Percentiles rank a stretch among this genome's conserved stretches.
These are phyloP conservation scores for Ustilago sp. DNA, from an alignment of 1,284 basidiomycete species.

Conservation along the genomic window DNA sequence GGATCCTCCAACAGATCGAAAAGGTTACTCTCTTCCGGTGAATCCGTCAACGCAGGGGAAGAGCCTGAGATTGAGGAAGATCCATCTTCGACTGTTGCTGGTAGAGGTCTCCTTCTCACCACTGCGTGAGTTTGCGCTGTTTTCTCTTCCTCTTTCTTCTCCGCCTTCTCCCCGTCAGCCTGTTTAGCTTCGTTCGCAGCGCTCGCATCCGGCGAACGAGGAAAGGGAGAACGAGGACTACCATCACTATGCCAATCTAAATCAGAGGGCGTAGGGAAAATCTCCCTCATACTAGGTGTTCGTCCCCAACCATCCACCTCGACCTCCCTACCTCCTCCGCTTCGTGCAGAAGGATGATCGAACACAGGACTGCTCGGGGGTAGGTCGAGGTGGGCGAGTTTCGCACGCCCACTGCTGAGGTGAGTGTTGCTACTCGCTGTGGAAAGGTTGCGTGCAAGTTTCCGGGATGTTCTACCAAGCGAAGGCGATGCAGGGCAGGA, in stretches of 20 bases:
- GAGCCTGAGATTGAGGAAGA: slow-evolving; percentile 49
- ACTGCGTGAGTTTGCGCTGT: slow-evolving; percentile 7
- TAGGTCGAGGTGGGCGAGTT: slow-evolving; percentile 40
- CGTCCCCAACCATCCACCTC: slow-evolving; percentile 53
- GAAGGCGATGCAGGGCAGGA: slow-evolving; percentile 41
- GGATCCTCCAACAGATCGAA: slow-evolving; percentile 66
- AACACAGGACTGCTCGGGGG: slow-evolving; percentile 44
- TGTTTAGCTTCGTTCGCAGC: not conserved
- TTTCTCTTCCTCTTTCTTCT: slow-evolving; percentile 7
- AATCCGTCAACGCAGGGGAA: slow-evolving; percentile 41
- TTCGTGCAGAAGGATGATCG: slow-evolving; percentile 36
- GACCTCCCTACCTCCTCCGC: slow-evolving; percentile 21
- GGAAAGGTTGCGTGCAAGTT: slow-evolving; percentile 36
- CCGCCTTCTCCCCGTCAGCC: slow-evolving; percentile 12
- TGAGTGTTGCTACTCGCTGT: slow-evolving; percentile 9
- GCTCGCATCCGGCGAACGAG: not conserved
- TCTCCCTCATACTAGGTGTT: slow-evolving; percentile 51
- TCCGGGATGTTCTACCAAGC: slow-evolving; percentile 29
- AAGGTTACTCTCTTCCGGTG: slow-evolving; percentile 23
- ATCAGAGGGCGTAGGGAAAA: slow-evolving; percentile 55
- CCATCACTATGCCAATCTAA: slow-evolving; percentile 44
- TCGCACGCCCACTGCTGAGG: slow-evolving; percentile 20
- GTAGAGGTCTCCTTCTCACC: slow-evolving; percentile 50
- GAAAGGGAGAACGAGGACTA: not conserved
- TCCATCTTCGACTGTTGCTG: slow-evolving; percentile 66